phyloP scores from a whole-genome alignment of 345 rosid genomes.

The Geranium brycei region DNA sequence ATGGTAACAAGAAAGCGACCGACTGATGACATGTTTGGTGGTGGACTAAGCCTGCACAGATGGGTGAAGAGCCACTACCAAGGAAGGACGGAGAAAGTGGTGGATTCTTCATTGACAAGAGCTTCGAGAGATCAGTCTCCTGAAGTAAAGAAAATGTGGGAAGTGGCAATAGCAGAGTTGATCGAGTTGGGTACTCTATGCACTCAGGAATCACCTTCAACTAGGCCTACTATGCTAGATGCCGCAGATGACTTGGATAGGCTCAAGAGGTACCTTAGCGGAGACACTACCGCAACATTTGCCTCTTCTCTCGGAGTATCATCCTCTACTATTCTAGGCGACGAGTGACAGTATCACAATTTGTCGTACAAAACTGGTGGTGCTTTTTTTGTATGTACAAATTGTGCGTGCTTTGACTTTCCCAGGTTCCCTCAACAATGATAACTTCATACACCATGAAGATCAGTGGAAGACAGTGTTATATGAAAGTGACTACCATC shows the following conservation, averaged over 20 bases:
- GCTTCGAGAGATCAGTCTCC: slow-evolving; percentile 26
- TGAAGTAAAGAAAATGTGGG: slow-evolving; percentile 41
- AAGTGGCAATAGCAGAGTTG: slow-evolving; percentile 30
- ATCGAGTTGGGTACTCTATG: slow-evolving; percentile 45
- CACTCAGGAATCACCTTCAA: slow-evolving; percentile 39
- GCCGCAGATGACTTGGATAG: slow-evolving; percentile 43
- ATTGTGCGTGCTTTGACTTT: too few species aligned
- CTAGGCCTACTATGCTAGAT: slow-evolving; percentile 49
- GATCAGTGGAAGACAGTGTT: too few species aligned
- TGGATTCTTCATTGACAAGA: slow-evolving; percentile 32
- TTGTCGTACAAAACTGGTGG: neutral
- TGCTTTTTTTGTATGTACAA: too few species aligned
- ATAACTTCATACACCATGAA: too few species aligned
- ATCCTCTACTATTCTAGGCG: slow-evolving; percentile 25
- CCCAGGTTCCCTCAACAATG: too few species aligned
- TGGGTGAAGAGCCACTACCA: slow-evolving; percentile 37
- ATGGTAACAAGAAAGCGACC: slow-evolving; percentile 46
- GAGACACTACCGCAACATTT: slow-evolving; percentile 35
- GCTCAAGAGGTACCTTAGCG: slow-evolving; percentile 40
- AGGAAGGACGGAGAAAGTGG: slow-evolving; percentile 25
- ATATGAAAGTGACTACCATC: too few species aligned
- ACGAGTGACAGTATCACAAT: slow-evolving; percentile 12
- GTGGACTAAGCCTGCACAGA: slow-evolving; percentile 31
- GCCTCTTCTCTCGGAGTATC: slow-evolving; percentile 43
- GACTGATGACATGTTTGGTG: slow-evolving; percentile 33